Evolutionary conservation across 2,329 filamentous ascomycete species (phyloP), one percentile per base, ranked within the genome.

Genomic region (Cercospora citrullina): DNA sequence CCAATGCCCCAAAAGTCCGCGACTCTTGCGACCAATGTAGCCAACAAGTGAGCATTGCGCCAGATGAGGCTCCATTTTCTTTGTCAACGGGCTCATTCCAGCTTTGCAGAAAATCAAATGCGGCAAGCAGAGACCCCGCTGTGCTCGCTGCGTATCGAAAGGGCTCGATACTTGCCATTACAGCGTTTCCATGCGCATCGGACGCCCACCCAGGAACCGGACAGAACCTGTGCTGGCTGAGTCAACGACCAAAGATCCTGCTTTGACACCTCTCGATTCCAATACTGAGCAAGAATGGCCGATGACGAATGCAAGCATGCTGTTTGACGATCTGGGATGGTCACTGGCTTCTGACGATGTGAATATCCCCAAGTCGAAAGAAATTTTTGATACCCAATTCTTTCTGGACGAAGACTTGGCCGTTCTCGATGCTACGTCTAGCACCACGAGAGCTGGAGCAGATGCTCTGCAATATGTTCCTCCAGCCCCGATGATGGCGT

Each of bases 141-240:
- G 65, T 48, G 42, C 48, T 36, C 65, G 65, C 18, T 67, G 65
- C 33, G 55, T 57, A 14, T 31, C 60, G 21, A 67, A 67, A 63
- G 65, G 65, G 16, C 60, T 63, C 55, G 51, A 57, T 9, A 23
- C 42, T 23, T 67, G 65, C 42, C 36, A 63, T 16, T 67, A 67
- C 36, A 67, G 65, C 60, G 55, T 67, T 12, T 67, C 65, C 21
- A 51, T 62, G 28, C 59, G 65, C n/a, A 67, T 60, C 18, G 65
- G 65, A 8, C 59, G 60, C 8, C 65, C 57, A 39, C 64, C 64
- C n/a, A 57, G 60, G 53, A 45, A 45, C 16, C 57, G 21, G 33
- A 16, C 45, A n/a, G 62, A 18, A 12, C 18, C 45, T 26, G 8
- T 21, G 2, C 14, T 39, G 1, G 26, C n/a, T 12, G 33, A 14